Evolutionary conservation across 1,284 basidiomycete species (phyloP).

Genomic region (Phlebopus sp.): DNA sequence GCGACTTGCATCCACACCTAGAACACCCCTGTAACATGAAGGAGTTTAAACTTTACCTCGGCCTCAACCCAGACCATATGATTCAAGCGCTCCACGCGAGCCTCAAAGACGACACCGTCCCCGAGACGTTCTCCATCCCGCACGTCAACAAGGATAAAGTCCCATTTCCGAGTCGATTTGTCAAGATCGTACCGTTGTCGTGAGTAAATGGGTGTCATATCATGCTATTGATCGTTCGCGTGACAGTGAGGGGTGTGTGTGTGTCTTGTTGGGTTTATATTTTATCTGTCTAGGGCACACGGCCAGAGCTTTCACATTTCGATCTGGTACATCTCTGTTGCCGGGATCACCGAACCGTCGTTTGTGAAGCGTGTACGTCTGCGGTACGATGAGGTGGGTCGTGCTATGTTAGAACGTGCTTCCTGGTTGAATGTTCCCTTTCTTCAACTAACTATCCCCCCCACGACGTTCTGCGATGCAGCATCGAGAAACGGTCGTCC

Average conservation of each 20-base stretch:
- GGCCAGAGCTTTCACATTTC: conserved; percentile 71
- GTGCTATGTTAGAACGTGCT: neutral
- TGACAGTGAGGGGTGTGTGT: conserved; percentile 3
- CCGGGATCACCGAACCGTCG: conserved; percentile 52
- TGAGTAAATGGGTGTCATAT: conserved; percentile 34
- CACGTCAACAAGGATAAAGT: conserved; percentile 54
- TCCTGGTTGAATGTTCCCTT: too few relatives aligned
- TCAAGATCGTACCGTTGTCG: conserved; percentile 75
- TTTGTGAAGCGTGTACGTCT: conserved; percentile 52
- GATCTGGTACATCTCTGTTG: conserved; percentile 68
- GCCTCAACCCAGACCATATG: conserved; percentile 61
- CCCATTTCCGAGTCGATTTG: conserved; percentile 58
- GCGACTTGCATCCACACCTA: conserved; percentile 28
- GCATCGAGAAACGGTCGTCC: conserved; percentile 63
- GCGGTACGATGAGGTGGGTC: conserved; percentile 59
- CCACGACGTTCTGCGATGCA: conserved; percentile 27
- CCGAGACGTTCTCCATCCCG: conserved; percentile 62
- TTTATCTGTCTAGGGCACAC: conserved; percentile 49
- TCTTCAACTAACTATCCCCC: conserved; percentile 3
- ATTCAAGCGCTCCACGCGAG: conserved; percentile 57
- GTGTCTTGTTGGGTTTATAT: neutral
- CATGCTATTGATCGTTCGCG: neutral
- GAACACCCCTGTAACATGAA: conserved; percentile 82
- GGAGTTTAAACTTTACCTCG: conserved; percentile 70
- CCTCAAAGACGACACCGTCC: conserved; percentile 60